Evolutionary conservation across 2,329 filamentous ascomycete species (phyloP).

Genomic region (Colletotrichum sublineola): DNA sequence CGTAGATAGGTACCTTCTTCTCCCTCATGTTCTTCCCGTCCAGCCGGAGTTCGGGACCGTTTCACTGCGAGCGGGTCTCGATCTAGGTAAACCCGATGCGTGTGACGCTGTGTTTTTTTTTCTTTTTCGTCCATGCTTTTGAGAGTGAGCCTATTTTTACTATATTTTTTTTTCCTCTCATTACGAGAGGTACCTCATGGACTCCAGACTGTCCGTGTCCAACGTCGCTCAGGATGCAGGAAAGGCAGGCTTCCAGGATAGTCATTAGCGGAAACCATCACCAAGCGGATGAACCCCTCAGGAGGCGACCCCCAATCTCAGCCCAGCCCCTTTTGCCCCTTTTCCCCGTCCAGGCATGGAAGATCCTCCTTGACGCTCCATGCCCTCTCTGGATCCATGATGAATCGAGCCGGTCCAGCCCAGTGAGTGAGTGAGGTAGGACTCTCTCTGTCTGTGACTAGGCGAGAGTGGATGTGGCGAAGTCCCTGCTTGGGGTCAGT

Average conservation of each 20-base stretch:
- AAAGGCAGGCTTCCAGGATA: slow-evolving; percentile 1
- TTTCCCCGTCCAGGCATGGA: slow-evolving; percentile 9
- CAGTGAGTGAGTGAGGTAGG: no score
- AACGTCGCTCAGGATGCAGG: not conserved
- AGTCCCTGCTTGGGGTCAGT: slow-evolving; percentile 10
- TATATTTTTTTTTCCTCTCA: slow-evolving; percentile 8
- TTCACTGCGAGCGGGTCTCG: slow-evolving; percentile 16
- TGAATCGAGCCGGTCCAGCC: slow-evolving; percentile 3
- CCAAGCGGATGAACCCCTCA: slow-evolving; percentile 2
- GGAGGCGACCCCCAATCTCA: not conserved
- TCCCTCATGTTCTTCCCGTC: not conserved
- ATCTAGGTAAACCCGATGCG: not conserved
- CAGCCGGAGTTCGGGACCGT: slow-evolving; percentile 32
- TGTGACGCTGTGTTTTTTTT: no score
- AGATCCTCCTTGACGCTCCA: slow-evolving; percentile 12
- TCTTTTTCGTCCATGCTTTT: not conserved
- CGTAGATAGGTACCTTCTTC: not conserved
- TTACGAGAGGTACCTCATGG: slow-evolving; percentile 12
- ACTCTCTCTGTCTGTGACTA: not conserved
- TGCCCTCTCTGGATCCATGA: not conserved
- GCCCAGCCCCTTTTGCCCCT: slow-evolving; percentile 9
- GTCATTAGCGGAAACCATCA: slow-evolving; percentile 11
- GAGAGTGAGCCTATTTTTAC: not conserved
- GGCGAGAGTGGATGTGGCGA: slow-evolving; percentile 23
- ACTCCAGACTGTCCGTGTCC: not conserved